These are phyloP conservation scores for Hypoxylon rubiginosum DNA, from an alignment of 2,329 filamentous ascomycete genomes.

Conservation along the genomic window DNA sequence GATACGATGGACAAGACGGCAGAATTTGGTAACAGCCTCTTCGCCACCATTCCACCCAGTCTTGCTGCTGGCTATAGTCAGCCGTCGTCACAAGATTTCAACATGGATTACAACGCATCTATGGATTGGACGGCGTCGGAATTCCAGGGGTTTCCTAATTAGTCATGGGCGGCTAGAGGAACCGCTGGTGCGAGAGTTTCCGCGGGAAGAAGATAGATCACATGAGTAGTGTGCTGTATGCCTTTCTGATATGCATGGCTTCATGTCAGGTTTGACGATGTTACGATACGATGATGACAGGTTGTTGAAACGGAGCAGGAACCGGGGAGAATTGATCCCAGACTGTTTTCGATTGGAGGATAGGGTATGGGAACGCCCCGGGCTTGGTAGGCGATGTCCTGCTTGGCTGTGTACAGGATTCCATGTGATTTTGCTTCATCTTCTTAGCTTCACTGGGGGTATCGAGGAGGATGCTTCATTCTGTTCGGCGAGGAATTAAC, in stretches of 20 bases:
- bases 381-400: constrained; percentile 38
- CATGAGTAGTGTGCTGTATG: constrained; percentile 4
- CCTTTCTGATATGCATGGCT: constrained; percentile 17
- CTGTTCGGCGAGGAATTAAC: constrained; percentile 10
- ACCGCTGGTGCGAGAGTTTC: not conserved
- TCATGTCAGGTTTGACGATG: constrained; percentile 41
- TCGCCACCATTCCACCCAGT: constrained; percentile 63
- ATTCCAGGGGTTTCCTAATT: constrained; percentile 40
- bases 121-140: constrained; percentile 52
- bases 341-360: constrained; percentile 40
- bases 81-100: constrained; percentile 64
- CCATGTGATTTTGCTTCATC: constrained; percentile 26
- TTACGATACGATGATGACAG: constrained; percentile 50
- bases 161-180: constrained; percentile 23
- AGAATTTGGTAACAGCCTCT: constrained; percentile 60
- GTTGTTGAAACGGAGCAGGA: constrained; percentile 25
- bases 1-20: constrained; percentile 56
- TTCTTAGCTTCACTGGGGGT: constrained; percentile 23
- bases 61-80: constrained; percentile 66
- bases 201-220: constrained; percentile 4
- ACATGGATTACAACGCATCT: constrained; percentile 45
- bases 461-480: constrained; percentile 12
- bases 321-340: constrained; percentile 30
- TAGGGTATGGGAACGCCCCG: constrained; percentile 25
- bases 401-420: constrained; percentile 35